Conservation (phyloP, 1,139 yeast species). For the Saccharomycopsis hybrid region DNA sequence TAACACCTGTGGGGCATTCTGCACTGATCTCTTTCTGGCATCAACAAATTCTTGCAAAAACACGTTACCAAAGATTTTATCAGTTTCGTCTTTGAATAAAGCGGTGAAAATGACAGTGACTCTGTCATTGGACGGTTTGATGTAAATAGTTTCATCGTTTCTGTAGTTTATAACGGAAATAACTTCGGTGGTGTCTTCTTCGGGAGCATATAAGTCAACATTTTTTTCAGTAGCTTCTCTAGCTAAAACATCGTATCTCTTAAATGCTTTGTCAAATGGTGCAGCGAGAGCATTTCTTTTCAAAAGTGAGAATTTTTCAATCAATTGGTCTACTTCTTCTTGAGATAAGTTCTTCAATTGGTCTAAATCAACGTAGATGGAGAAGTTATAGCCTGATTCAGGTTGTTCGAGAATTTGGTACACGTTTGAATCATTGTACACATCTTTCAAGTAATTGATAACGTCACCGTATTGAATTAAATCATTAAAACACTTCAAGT, state of each 20-base stretch:
- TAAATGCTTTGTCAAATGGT: constrained; percentile 84
- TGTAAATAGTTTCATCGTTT: constrained; percentile 86
- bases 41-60: constrained; percentile 96
- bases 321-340: constrained; percentile 44
- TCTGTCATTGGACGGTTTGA: constrained; percentile 90
- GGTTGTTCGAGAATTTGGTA: constrained; percentile 34
- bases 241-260: constrained; percentile 66
- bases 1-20: constrained; percentile 96
- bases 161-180: constrained; percentile 80
- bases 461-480: constrained; percentile 60
- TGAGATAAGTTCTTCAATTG: constrained; percentile 34
- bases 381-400: constrained; percentile 80
- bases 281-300: constrained; percentile 89
- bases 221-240: constrained; percentile 43
- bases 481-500: constrained; percentile 73
- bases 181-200: constrained; percentile 45
- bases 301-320: constrained; percentile 62
- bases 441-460: constrained; percentile 34
- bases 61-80: constrained; percentile 89
- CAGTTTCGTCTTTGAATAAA: constrained; percentile 93
- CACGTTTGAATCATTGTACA: constrained; percentile 31
- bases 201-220: constrained; percentile 39
- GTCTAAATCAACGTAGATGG: constrained; percentile 61
- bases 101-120: constrained; percentile 96
- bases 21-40: constrained; percentile 92